Conservation (phyloP, 2,329 filamentous ascomycete genomes). For the Fusarium agapanthi region DNA sequence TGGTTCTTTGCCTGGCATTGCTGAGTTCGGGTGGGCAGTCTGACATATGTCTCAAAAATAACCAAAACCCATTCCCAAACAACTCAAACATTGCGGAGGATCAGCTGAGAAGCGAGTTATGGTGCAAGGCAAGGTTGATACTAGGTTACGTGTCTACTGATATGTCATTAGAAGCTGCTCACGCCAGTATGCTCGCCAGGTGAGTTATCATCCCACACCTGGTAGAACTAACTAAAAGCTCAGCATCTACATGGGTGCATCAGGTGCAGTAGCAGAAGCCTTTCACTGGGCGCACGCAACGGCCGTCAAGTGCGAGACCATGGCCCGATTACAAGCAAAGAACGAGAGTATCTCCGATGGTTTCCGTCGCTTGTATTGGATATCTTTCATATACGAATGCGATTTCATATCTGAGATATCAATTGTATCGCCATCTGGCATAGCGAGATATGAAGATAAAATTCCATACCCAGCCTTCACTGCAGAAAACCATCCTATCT, state of each 20-base stretch:
- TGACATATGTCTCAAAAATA: background rate
- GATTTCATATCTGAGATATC: slow-evolving; percentile 46
- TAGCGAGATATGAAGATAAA: slow-evolving; percentile 42
- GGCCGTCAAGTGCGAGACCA: slow-evolving; percentile 42
- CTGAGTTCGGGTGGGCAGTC: background rate
- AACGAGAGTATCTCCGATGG: slow-evolving; percentile 18
- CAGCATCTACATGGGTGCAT: slow-evolving; percentile 41
- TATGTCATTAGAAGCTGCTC: slow-evolving; percentile 35
- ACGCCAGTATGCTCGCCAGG: slow-evolving; percentile 44
- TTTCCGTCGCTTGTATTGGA: slow-evolving; percentile 43
- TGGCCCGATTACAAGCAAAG: slow-evolving; percentile 23
- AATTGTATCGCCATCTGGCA: slow-evolving; percentile 41
- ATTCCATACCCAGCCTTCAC: slow-evolving; percentile 17
- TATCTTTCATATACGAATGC: slow-evolving; percentile 44
- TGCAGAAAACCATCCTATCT: accelerated
- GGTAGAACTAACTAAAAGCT: background rate
- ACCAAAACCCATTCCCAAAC: background rate
- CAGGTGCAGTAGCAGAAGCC: slow-evolving; percentile 34
- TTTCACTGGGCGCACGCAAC: slow-evolving; percentile 42
- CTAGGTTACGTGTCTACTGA: slow-evolving; percentile 33
- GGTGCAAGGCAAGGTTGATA: slow-evolving; percentile 38
- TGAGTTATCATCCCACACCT: background rate
- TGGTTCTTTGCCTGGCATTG: slow-evolving; percentile 8
- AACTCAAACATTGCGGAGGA: background rate
- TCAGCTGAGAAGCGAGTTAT: background rate